These are phyloP conservation scores for Helminthosporium solani DNA, from an alignment of 2,329 filamentous ascomycete genomes.

Conservation along the genomic window DNA sequence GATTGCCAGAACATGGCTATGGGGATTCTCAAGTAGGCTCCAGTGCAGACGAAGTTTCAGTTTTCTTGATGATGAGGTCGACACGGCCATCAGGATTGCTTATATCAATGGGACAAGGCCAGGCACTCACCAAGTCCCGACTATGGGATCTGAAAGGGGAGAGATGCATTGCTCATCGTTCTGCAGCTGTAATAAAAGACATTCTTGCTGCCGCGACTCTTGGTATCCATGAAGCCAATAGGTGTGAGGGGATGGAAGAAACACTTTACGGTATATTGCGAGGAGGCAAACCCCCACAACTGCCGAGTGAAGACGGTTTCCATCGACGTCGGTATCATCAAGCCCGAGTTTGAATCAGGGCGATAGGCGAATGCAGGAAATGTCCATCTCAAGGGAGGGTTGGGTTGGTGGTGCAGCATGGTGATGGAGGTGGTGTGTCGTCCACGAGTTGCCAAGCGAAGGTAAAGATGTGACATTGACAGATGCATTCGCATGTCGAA, in stretches of 20 bases:
- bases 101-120: neutral
- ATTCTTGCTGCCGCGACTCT: neutral
- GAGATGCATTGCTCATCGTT: neutral
- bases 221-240: neutral
- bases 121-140: neutral
- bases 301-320: neutral
- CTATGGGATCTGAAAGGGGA: neutral
- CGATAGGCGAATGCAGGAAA: no score
- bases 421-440: no score
- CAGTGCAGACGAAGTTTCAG: no score
- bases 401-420: no score
- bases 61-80: neutral
- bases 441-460: no score
- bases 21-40: no score
- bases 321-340: neutral
- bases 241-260: neutral
- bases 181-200: neutral
- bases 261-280: conserved; percentile 1
- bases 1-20: conserved; percentile 6
- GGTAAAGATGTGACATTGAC: no score
- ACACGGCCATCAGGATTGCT: neutral
- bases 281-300: neutral
- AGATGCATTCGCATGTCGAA: no score
- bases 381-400: no score
- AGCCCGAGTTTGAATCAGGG: neutral